These are phyloP conservation scores for Malassezia equina DNA, from an alignment of 1,284 basidiomycete species.

Conservation along the genomic window DNA sequence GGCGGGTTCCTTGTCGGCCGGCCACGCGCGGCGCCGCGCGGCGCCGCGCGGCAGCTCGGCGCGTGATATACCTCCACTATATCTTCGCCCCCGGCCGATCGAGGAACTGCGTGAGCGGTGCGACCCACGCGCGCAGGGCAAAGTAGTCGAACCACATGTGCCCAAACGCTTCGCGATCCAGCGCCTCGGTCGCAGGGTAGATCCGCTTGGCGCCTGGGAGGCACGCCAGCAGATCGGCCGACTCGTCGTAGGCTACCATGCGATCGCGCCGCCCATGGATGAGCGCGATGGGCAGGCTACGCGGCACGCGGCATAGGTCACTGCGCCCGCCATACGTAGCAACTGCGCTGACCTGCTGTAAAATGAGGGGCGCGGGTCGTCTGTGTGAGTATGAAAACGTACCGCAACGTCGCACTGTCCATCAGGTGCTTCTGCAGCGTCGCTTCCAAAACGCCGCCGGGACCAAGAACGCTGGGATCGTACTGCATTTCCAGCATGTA, in stretches of 20 bases:
- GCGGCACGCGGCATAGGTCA: constrained; percentile 21
- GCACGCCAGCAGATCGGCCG: constrained; percentile 18
- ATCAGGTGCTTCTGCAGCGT: neutral
- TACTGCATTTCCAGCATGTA: constrained; percentile 36
- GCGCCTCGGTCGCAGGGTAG: neutral
- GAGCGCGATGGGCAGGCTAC: constrained; percentile 20
- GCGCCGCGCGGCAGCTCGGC: neutral
- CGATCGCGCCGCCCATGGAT: constrained; percentile 35
- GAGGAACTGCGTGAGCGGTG: constrained; percentile 8
- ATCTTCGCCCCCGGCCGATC: constrained; percentile 5
- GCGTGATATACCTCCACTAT: constrained; percentile 10
- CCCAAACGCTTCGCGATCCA: constrained; percentile 9
- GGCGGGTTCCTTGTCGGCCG: neutral
- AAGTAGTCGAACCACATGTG: constrained; percentile 36
- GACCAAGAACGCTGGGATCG: constrained; percentile 21
- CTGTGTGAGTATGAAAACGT: constrained; percentile 7
- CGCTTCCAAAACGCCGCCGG: neutral
- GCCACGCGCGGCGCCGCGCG: neutral
- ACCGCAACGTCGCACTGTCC: neutral
- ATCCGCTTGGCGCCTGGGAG: constrained; percentile 28
- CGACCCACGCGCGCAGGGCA: constrained; percentile 11
- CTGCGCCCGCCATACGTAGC: constrained; percentile 17
- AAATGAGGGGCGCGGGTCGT: constrained; percentile 15
- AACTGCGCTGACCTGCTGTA: constrained; percentile 20
- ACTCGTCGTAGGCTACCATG: constrained; percentile 37